Base-by-base conservation (phyloP, 2,329 filamentous ascomycete genomes). In the Fonsecaea nubica region DNA sequence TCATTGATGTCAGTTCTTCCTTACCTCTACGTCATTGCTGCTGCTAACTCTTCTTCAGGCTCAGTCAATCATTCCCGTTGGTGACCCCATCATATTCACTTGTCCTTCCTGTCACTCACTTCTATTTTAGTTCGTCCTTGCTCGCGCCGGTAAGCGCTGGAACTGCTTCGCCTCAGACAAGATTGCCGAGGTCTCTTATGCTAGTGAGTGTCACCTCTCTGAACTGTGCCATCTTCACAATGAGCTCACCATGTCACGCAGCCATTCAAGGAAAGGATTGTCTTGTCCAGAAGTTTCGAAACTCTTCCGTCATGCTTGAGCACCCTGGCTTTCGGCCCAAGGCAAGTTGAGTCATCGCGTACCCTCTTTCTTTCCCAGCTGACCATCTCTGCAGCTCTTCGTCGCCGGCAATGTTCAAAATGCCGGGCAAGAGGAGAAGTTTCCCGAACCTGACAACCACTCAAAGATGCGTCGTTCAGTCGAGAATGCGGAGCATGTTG, bases 231-330 rank as follows among this genome's bases (percentile, higher is more conserved):
- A 52, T 57, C n/a, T 10, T 48, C 36, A 58, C 36, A 36, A 42
- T 48, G n/a, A 50, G 38, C 66, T 68, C 50, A 62, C 69, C 58
- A 60, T 63, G 9, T 12, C 21, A 60, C 40, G 57, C 64, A 93
- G 91, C 93, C 12, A 94, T 97, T 66, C 95, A 99, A 81, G 95
- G 95, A 54, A 90, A 90, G 69, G 93, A 97, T 75, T 94, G 92
- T 70, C 84, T 98, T 0, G 87, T 97, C 6, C 91, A 96, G 77
- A 97, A 98, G 76, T 99, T 99, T 75, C 89, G 95, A 40, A 99
- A 99, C 81, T 97, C 92, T 45, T 94, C 92, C 0, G 93, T 99
- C 35, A 97, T 98, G 92, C 83, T 94, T 0, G 93, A 98, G 79
- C 86, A 89, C 10, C 83, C 87, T 0, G 88, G 90, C 60, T 96